A percentile compares a stretch with the other conserved stretches of the same genome.
Evolutionary conservation across 140 eudicot species (phyloP).

Genomic region (Stevia rebaudiana): DNA sequence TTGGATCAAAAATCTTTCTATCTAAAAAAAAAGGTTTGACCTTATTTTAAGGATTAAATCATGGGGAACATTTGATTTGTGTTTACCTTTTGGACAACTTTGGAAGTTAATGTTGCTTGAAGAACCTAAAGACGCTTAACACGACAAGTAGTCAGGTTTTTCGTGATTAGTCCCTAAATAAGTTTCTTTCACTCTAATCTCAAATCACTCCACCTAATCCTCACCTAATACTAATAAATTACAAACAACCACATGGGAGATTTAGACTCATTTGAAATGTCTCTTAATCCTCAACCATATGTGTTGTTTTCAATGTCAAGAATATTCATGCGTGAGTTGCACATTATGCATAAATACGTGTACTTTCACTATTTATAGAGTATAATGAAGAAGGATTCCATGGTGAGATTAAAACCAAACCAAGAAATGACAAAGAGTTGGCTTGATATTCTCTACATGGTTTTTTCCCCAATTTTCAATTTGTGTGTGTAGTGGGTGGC

Average conservation of each 20-base stretch:
- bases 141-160: conserved; percentile 12
- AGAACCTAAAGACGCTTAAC: conserved; percentile 14
- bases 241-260: conserved; percentile 43
- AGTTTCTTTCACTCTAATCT: conserved; percentile 13
- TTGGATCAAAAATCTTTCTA: background rate
- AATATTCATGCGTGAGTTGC: conserved; percentile 26
- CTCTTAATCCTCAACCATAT: conserved; percentile 31
- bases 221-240: conserved; percentile 57
- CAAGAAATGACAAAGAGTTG: conserved; percentile 26
- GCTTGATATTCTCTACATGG: conserved; percentile 28
- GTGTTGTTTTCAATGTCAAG: conserved; percentile 22
- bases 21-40: background rate
- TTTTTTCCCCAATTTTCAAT: background rate
- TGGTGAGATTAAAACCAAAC: conserved; percentile 14
- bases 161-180: conserved; percentile 16
- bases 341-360: conserved; percentile 21
- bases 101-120: conserved; percentile 6
- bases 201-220: conserved; percentile 48
- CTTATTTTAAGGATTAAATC: conserved; percentile 11
- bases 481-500: conserved; percentile 33
- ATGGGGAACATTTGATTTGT: background rate
- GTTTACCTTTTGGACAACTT: background rate
- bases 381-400: conserved; percentile 23
- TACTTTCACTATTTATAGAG: conserved; percentile 4
- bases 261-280: conserved; percentile 27